These are phyloP conservation scores for Balansia obtecta DNA, from an alignment of 2,329 filamentous ascomycete species.

Conservation along the genomic window DNA sequence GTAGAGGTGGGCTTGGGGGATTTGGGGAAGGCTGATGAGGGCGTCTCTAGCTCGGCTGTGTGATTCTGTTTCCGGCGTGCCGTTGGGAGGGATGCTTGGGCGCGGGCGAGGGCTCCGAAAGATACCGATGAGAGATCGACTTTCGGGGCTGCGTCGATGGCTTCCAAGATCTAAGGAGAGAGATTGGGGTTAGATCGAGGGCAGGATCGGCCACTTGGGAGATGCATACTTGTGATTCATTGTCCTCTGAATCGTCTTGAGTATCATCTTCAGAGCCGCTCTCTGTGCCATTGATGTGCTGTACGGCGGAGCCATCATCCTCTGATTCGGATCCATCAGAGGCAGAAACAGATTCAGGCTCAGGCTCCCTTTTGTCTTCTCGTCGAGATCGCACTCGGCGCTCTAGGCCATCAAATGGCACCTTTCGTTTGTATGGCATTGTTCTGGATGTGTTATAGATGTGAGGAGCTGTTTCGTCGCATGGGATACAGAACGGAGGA, in stretches of 20 bases:
- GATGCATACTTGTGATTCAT: constrained; percentile 16
- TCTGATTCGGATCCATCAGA: constrained; percentile 12
- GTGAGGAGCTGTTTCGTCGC: not conserved
- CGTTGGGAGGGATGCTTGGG: constrained; percentile 54
- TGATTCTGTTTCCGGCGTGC: constrained; percentile 15
- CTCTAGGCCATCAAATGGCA: constrained; percentile 23
- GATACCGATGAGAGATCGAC: constrained; percentile 52
- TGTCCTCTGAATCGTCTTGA: constrained; percentile 18
- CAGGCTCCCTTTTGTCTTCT: constrained; percentile 30
- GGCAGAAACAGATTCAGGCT: constrained; percentile 17
- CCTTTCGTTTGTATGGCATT: constrained; percentile 29
- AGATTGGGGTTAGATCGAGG: not conserved
- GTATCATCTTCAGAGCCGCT: constrained; percentile 18
- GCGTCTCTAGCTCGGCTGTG: not conserved
- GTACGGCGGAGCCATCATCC: constrained; percentile 18
- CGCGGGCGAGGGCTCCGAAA: constrained; percentile 82
- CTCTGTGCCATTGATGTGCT: constrained; percentile 14
- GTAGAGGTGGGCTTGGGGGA: not conserved
- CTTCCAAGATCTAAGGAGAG: not conserved
- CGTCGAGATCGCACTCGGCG: constrained; percentile 31
- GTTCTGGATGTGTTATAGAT: not conserved
- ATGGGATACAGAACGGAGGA: constrained; percentile 9
- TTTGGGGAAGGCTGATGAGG: not conserved
- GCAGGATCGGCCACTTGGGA: constrained; percentile 12
- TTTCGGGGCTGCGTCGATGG: constrained; percentile 12